phyloP scores from a whole-genome alignment of 257 asterid species.

The Solanum paucissectum region DNA sequence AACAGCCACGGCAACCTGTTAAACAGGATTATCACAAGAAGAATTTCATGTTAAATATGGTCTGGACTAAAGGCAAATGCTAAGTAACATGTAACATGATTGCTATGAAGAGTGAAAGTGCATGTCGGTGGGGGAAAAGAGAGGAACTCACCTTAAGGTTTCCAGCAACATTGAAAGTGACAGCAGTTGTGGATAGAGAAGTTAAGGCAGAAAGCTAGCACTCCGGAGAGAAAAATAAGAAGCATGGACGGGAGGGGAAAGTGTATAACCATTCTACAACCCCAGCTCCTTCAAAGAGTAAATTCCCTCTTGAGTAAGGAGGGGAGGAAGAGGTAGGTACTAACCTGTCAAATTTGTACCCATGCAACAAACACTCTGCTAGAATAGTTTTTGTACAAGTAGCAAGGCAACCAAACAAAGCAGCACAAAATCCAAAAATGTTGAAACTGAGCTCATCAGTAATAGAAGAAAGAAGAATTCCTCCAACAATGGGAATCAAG shows the following conservation, averaged over 20 bases:
- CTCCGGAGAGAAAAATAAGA: constrained; percentile 65
- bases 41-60: not conserved
- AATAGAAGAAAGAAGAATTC: constrained; percentile 64
- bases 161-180: constrained; percentile 86
- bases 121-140: not conserved
- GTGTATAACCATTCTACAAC: constrained; percentile 50
- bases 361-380: constrained; percentile 70
- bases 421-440: constrained; percentile 66
- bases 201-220: constrained; percentile 67
- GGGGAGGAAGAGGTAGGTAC: not conserved
- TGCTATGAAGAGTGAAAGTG: not conserved
- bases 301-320: not conserved
- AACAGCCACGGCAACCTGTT: constrained; percentile 76
- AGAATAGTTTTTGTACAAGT: constrained; percentile 78
- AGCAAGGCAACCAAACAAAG: constrained; percentile 73
- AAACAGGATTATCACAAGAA: not conserved
- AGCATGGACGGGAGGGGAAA: constrained; percentile 41
- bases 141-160: constrained; percentile 56
- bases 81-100: not conserved
- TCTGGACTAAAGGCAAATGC: not conserved
- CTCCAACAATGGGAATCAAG: constrained; percentile 74
- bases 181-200: constrained; percentile 79
- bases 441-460: constrained; percentile 83
- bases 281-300: constrained; percentile 46
- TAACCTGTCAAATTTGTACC: constrained; percentile 64